A percentile compares a stretch with the other conserved stretches of the same genome.
These are phyloP conservation scores for Chaetomium olivaceum DNA, from an alignment of 2,329 filamentous ascomycete species.

Conservation along the genomic window DNA sequence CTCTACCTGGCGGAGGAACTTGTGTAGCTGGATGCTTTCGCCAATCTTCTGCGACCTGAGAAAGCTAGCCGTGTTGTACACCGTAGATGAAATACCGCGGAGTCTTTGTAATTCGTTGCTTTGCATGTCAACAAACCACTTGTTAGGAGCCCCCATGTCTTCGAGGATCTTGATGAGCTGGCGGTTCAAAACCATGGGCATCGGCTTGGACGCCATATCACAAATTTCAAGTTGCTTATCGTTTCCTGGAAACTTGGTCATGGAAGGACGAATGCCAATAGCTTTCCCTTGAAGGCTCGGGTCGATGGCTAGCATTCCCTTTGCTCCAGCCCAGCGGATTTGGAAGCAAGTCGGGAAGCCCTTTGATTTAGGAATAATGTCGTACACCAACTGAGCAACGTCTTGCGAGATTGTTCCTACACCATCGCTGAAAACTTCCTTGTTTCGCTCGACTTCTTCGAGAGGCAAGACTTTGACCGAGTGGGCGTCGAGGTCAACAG, in stretches of 20 bases:
- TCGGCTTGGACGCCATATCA: conserved; percentile 64
- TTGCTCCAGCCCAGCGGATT: conserved; percentile 71
- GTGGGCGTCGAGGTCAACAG: conserved; percentile 51
- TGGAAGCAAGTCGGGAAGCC: conserved; percentile 67
- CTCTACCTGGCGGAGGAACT: conserved; percentile 61
- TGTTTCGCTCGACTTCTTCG: conserved; percentile 52
- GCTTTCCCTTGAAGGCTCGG: conserved; percentile 55
- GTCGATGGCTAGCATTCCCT: conserved; percentile 77
- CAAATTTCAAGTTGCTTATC: conserved; percentile 67
- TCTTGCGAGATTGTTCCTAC: conserved; percentile 70
- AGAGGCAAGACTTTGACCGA: conserved; percentile 42
- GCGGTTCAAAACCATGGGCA: conserved; percentile 72
- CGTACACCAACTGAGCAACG: conserved; percentile 62
- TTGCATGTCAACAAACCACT: conserved; percentile 67
- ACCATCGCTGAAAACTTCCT: conserved; percentile 74
- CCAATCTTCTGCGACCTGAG: conserved; percentile 64
- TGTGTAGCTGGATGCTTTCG: conserved; percentile 54
- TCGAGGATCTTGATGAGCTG: conserved; percentile 86
- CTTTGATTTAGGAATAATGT: conserved; percentile 49
- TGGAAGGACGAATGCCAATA: conserved; percentile 68
- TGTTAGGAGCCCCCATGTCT: conserved; percentile 63
- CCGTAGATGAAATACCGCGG: conserved; percentile 57
- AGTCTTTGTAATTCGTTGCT: conserved; percentile 61
- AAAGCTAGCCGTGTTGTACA: conserved; percentile 65
- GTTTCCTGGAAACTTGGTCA: conserved; percentile 72